A percentile compares a stretch with the other conserved stretches of the same genome.
Evolutionary conservation across 208 protist genomes (phyloP).

Genomic region (Leptomonas seymouri): DNA sequence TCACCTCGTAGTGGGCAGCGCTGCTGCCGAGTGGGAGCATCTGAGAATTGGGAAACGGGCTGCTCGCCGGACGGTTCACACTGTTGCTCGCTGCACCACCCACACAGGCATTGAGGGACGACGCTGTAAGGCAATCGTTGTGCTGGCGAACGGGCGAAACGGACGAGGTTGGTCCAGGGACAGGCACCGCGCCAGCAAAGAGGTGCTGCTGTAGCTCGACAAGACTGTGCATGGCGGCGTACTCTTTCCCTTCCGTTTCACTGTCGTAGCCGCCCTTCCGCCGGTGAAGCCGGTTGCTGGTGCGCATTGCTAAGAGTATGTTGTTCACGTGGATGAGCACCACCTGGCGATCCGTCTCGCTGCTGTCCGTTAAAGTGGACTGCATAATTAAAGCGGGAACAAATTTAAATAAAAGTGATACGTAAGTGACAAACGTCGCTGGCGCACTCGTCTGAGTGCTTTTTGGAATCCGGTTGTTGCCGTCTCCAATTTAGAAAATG

Average conservation of each 20-base stretch:
- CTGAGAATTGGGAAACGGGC: constrained; percentile 4
- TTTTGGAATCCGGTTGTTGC: too few species aligned
- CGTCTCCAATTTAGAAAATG: too few species aligned
- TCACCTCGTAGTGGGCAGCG: constrained; percentile 23
- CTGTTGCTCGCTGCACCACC: background rate
- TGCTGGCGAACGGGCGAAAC: constrained; percentile 15
- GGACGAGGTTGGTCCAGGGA: constrained; percentile 6
- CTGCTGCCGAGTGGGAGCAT: constrained; percentile 3
- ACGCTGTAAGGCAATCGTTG: background rate
- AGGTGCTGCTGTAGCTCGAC: constrained; percentile 28
- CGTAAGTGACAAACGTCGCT: too few species aligned
- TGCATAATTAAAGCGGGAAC: background rate
- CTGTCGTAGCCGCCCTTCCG: constrained; percentile 3
- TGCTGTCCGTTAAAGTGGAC: background rate
- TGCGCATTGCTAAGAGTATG: constrained; percentile 30
- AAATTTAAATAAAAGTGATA: constrained; percentile 5
- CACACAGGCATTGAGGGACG: background rate
- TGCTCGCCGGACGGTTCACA: background rate
- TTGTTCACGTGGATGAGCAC: constrained; percentile 37
- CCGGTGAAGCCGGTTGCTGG: constrained; percentile 13
- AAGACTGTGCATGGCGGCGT: constrained; percentile 10
- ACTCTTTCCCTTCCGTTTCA: constrained; percentile 11
- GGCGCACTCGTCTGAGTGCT: too few species aligned
- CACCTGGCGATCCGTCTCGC: constrained; percentile 35
- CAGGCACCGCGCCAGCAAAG: constrained; percentile 29